Percentiles rank a stretch among this genome's conserved stretches.
phyloP scores from a whole-genome alignment of 139 green algal species.

The Nannochloris sp. region DNA sequence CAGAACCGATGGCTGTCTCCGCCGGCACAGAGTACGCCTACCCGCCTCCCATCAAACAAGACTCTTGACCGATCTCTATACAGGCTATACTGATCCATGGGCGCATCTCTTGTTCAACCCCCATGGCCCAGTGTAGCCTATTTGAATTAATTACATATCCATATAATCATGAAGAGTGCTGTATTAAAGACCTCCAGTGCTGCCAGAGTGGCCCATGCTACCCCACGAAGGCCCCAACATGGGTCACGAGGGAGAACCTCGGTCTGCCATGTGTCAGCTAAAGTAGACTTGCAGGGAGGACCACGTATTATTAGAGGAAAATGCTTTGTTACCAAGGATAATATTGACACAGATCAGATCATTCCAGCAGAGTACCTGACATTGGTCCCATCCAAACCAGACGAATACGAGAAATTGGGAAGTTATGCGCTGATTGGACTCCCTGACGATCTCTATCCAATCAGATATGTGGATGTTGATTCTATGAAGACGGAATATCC shows the following conservation, averaged over 20 bases:
- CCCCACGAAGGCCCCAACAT: no score
- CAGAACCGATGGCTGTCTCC: no score
- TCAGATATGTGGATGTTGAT: constrained; percentile 60
- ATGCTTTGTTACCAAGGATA: constrained; percentile 73
- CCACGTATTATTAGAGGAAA: constrained; percentile 50
- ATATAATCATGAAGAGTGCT: no score
- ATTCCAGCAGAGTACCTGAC: constrained; percentile 95
- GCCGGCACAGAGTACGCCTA: no score
- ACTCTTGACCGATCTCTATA: no score
- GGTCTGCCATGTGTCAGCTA: constrained; percentile 9
- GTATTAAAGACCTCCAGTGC: no score
- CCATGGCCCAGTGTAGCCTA: no score
- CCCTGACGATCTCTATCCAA: constrained; percentile 65
- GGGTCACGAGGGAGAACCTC: background rate
- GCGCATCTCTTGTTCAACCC: no score
- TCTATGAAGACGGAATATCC: constrained; percentile 88
- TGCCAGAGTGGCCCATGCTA: no score
- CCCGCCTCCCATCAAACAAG: no score
- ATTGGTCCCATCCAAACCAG: constrained; percentile 88
- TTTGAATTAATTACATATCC: no score
- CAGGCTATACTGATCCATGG: no score
- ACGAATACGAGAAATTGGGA: constrained; percentile 95
- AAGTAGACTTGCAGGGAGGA: constrained; percentile 35
- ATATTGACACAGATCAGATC: constrained; percentile 97
- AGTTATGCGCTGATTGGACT: constrained; percentile 86